These are phyloP conservation scores for Globisporangium canariense DNA, from an alignment of 352 stramenopile species.

Conservation along the genomic window DNA sequence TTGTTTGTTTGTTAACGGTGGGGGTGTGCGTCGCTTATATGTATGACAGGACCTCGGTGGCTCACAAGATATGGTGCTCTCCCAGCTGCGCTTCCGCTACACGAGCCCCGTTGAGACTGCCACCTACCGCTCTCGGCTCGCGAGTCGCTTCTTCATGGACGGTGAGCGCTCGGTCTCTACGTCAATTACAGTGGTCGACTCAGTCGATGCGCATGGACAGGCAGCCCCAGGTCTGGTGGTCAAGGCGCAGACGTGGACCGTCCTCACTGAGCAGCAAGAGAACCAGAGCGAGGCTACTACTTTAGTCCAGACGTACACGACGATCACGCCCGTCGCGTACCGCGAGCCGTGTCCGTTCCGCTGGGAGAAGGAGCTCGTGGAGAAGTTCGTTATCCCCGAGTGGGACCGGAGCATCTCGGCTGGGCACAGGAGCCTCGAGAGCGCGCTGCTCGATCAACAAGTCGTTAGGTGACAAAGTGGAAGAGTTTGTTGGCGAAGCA, in stretches of 20 bases:
- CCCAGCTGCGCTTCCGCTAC: neutral
- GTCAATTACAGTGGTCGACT: neutral
- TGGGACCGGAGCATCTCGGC: neutral
- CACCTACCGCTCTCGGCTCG: neutral
- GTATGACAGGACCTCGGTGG: neutral
- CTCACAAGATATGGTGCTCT: neutral
- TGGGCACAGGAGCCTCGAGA: neutral
- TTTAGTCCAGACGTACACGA: neutral
- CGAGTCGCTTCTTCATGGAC: neutral
- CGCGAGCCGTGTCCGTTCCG: neutral
- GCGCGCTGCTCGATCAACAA: neutral
- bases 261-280: neutral
- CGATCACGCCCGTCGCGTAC: neutral
- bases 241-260: neutral
- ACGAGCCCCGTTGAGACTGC: neutral
- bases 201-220: neutral
- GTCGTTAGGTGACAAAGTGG: too few relatives aligned
- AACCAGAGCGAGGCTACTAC: neutral
- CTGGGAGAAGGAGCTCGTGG: neutral
- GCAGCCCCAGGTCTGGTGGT: neutral
- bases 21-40: too few relatives aligned
- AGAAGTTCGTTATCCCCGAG: constrained; percentile 1
- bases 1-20: too few relatives aligned
- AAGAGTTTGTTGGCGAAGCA: too few relatives aligned
- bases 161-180: neutral